Percentiles rank a stretch among this genome's conserved stretches.
Conservation (phyloP, 202 grass and related monocot genomes). For the Eragrostis tef region DNA sequence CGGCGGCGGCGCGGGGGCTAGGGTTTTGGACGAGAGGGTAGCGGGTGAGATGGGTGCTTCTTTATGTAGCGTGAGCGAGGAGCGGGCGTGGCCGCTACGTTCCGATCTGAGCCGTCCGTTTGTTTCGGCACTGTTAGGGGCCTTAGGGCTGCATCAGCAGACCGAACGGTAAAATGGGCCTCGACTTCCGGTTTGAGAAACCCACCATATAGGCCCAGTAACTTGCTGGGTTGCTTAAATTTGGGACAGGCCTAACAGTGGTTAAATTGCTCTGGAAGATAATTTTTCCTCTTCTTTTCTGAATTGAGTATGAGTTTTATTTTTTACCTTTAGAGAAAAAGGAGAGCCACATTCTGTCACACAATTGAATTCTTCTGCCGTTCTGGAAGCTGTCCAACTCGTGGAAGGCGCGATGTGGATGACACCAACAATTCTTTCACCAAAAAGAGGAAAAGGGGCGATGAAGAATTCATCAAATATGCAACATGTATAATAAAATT, state of each 20-base stretch:
- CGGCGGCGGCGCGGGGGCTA: slow-evolving; percentile 52
- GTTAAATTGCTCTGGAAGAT: neutral
- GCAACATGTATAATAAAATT: neutral
- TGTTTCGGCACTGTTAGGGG: neutral
- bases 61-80: slow-evolving; percentile 38
- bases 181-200: neutral
- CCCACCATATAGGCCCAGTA: neutral
- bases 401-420: neutral
- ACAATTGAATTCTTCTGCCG: neutral
- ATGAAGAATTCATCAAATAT: slow-evolving; percentile 38
- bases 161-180: neutral
- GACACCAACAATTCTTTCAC: neutral
- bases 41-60: neutral
- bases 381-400: neutral
- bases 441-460: neutral
- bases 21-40: slow-evolving; percentile 50
- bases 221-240: neutral
- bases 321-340: no score
- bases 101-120: slow-evolving; percentile 44
- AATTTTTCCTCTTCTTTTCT: no score
- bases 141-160: neutral
- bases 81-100: neutral
- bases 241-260: neutral
- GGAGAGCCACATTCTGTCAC: neutral
- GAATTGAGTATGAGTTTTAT: no score